phyloP scores from a whole-genome alignment of 2,329 filamentous ascomycete species.

The Alternaria sp. region DNA sequence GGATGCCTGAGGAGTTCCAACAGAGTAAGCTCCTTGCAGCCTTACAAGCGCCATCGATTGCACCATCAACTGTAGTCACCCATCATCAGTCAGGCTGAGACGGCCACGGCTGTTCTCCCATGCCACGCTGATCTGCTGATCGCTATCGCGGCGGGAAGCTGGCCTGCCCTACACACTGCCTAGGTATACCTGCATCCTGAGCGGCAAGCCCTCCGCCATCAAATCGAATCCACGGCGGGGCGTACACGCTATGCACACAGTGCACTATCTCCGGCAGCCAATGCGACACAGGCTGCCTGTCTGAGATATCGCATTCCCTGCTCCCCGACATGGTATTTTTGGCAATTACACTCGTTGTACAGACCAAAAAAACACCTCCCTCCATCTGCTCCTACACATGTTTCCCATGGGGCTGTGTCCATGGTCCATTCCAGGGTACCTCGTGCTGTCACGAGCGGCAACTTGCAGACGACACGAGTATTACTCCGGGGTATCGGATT shows the following conservation, averaged over 20 bases:
- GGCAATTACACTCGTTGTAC: constrained; percentile 5
- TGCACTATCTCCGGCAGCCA: constrained; percentile 18
- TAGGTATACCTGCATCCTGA: background rate
- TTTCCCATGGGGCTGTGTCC: constrained; percentile 7
- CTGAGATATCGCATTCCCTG: constrained; percentile 9
- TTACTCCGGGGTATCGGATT: constrained; percentile 5
- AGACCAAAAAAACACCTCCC: background rate
- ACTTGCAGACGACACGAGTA: constrained; percentile 10
- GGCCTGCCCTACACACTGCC: background rate
- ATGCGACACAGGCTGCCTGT: background rate
- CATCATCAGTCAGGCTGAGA: constrained; percentile 10
- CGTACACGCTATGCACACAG: constrained; percentile 10
- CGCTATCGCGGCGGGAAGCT: constrained; percentile 2
- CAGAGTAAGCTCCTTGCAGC: constrained; percentile 25
- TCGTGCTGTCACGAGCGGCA: constrained; percentile 14
- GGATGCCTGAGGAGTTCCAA: constrained; percentile 4
- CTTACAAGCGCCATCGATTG: constrained; percentile 23
- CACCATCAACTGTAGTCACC: background rate
- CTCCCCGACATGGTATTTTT: constrained; percentile 3
- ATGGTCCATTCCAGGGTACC: constrained; percentile 4
- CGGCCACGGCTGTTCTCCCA: constrained; percentile 3
- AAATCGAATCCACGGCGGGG: constrained; percentile 10
- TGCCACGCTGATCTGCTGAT: constrained; percentile 14
- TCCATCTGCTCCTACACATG: background rate
- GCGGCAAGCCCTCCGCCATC: constrained; percentile 6